Base-by-base conservation (phyloP, 306 rosid species). In the Cercis canadensis region DNA sequence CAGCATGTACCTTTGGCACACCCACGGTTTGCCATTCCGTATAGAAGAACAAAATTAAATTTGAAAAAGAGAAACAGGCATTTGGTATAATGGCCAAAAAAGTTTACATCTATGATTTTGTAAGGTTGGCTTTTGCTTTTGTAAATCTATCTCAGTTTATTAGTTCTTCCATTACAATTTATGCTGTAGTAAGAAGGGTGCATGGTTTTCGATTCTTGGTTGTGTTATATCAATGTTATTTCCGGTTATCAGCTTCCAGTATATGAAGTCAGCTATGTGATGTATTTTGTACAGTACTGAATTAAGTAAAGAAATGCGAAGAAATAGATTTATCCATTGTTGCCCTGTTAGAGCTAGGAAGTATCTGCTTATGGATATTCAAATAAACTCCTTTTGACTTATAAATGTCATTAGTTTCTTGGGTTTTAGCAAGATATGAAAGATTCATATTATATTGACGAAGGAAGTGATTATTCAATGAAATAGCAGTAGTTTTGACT, bases 101-200 rank as follows among this genome's bases (percentile, higher is more conserved):
- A 24, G 29, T 24, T 24, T 24, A 24, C 49, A 6, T 49, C 1
- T 36, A n/a, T 12, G 46, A 57, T 70, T 33, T 54, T 31, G 71
- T 53, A 37, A 19, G 9, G 37, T 44, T 62, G 64, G 29, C 5
- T 18, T 62, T 37, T 37, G 29, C 5, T 18, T 62, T 37, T 37
- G 43, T 37, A 37, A 6, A 37, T 37, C 19, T 24, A 12, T 43
- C 29, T 59, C 19, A 17, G 15, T 73, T 52, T 15, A 5, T 8
- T 43, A 53, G 56, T 62, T 57, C 44, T 61, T n/a, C 17, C 34
- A 56, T 29, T 31, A 41, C 11, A 52, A 54, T 39, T n/a, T 9
- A 16, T 69, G 45, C 18, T 15, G 8, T 6, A 39, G 7, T 10
- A 33, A 0, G 3, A 57, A 15, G 57, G 11, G 34, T 69, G 39